A percentile compares a stretch with the other conserved stretches of the same genome.
These are phyloP conservation scores for Pichia sp. DNA, from an alignment of 1,139 yeast species.

Conservation along the genomic window DNA sequence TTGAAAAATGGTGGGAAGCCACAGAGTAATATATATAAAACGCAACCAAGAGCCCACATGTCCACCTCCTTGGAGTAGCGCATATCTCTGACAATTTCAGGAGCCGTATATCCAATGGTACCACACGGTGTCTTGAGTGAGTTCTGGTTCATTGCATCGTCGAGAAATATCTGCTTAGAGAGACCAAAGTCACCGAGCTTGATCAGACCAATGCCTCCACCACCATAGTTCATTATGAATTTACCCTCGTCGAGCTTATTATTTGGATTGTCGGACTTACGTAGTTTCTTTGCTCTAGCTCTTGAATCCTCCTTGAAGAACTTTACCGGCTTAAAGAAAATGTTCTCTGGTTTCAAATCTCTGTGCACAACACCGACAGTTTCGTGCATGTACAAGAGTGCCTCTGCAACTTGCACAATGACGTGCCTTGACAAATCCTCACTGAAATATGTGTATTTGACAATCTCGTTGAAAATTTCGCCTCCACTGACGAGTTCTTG, in stretches of 20 bases:
- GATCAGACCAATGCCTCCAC: constrained; percentile 82
- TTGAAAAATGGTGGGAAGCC: constrained; percentile 98
- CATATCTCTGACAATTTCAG: constrained; percentile 85
- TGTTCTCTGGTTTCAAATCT: constrained; percentile 92
- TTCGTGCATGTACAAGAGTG: constrained; percentile 75
- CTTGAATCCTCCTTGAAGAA: constrained; percentile 38
- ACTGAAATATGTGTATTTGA: constrained; percentile 81
- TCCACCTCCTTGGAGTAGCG: constrained; percentile 86
- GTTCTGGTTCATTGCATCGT: constrained; percentile 45
- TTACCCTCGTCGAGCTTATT: constrained; percentile 82
- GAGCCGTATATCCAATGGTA: constrained; percentile 88
- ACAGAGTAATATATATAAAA: constrained; percentile 78
- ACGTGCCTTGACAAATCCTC: constrained; percentile 84
- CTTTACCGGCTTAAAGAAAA: constrained; percentile 73
- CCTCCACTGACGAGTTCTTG: constrained; percentile 90
- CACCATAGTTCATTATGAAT: constrained; percentile 71
- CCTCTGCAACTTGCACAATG: constrained; percentile 75
- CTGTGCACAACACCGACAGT: constrained; percentile 86
- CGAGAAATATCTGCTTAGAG: constrained; percentile 66
- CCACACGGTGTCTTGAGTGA: constrained; percentile 73
- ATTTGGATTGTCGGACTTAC: constrained; percentile 69
- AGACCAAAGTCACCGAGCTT: constrained; percentile 88
- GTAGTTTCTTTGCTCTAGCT: constrained; percentile 34
- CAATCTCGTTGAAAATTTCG: constrained; percentile 53
- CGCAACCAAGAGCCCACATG: constrained; percentile 96